phyloP scores from a whole-genome alignment of 441 rosid species.

The Croton laevigatus region DNA sequence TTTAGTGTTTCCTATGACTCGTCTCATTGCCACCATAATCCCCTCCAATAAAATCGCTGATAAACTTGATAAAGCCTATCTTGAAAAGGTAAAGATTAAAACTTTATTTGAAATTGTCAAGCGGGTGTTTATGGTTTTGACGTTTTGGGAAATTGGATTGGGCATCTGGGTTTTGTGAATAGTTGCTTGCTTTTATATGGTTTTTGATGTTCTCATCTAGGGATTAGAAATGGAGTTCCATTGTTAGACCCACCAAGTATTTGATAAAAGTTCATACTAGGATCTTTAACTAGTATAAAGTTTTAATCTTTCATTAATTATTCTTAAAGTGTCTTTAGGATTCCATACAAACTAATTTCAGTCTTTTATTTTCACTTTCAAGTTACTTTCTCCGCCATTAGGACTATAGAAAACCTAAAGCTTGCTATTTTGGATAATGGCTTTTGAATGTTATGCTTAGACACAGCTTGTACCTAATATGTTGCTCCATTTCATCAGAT shows the following conservation, averaged over 20 bases:
- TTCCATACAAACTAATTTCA: too few relatives aligned
- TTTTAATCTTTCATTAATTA: background rate
- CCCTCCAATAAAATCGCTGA: constrained; percentile 68
- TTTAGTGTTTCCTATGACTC: constrained; percentile 61
- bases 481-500: background rate
- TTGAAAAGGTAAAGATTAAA: constrained; percentile 60
- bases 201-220: background rate
- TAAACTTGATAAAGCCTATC: constrained; percentile 61
- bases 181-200: background rate
- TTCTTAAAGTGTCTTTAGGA: too few relatives aligned
- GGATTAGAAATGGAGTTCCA: background rate
- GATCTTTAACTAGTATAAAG: too few relatives aligned
- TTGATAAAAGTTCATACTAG: background rate
- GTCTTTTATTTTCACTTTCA: too few relatives aligned
- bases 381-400: background rate
- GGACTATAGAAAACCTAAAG: background rate
- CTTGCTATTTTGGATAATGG: background rate
- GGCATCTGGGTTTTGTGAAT: background rate
- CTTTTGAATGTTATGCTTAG: background rate
- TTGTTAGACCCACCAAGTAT: background rate
- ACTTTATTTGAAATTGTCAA: background rate
- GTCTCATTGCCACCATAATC: constrained; percentile 59
- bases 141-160: background rate
- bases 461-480: background rate
- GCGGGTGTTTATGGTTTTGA: background rate